These are phyloP conservation scores for Tolypocladium inflatum DNA, from an alignment of 2,329 filamentous ascomycete genomes.

Conservation along the genomic window DNA sequence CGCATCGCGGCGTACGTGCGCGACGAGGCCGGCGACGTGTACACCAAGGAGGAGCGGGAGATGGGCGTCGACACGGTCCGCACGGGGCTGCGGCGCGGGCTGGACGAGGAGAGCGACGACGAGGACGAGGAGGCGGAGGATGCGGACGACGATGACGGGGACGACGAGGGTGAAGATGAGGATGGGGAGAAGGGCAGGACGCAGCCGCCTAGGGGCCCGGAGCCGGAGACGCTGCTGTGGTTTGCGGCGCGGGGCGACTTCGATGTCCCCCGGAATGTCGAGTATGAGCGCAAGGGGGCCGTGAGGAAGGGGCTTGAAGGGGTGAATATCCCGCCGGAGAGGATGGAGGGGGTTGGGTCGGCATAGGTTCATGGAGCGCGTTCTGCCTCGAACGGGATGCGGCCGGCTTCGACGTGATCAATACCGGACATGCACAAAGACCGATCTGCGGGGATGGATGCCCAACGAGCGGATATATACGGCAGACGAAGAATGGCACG, in stretches of 20 bases:
- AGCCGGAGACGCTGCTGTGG: constrained; percentile 39
- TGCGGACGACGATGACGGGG: constrained; percentile 24
- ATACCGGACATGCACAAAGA: background rate
- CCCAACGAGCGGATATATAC: background rate
- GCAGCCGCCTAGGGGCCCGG: constrained; percentile 22
- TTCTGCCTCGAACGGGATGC: background rate
- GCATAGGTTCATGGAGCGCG: constrained; percentile 2
- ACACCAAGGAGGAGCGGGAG: constrained; percentile 61
- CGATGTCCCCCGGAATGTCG: constrained; percentile 33
- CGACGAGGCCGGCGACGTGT: constrained; percentile 48
- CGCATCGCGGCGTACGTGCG: constrained; percentile 32
- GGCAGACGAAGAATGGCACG: background rate
- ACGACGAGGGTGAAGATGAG: constrained; percentile 15
- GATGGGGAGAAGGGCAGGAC: constrained; percentile 8
- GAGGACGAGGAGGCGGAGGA: constrained; percentile 51
- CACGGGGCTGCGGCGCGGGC: constrained; percentile 54
- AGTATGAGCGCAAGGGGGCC: constrained; percentile 27
- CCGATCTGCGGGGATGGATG: background rate
- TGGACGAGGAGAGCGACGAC: constrained; percentile 40
- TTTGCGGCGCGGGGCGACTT: constrained; percentile 34
- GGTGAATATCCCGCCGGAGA: constrained; percentile 20
- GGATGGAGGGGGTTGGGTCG: constrained; percentile 7
- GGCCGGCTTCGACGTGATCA: no score
- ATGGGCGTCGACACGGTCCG: constrained; percentile 58
- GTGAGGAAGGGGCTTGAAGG: constrained; percentile 23